Conservation (phyloP, 768 basidiomycete genomes). For the Sutorius australiensis region DNA sequence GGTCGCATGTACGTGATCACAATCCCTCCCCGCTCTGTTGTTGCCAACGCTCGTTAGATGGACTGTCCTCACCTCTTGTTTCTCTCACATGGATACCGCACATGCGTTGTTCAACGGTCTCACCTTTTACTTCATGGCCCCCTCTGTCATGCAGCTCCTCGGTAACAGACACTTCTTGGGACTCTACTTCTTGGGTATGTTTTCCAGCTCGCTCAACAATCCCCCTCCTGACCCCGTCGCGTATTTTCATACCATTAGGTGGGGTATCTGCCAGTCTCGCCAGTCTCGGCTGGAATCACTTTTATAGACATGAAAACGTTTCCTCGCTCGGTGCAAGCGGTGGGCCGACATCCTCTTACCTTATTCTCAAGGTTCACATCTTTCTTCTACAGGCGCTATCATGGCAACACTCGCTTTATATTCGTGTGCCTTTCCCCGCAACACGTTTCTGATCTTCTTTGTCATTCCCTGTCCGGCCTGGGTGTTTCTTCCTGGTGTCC, state of each 20-base stretch:
- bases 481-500: slow-evolving; percentile 62
- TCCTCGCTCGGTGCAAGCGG: slow-evolving; percentile 72
- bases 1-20: slow-evolving; percentile 59
- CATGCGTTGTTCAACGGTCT: slow-evolving; percentile 78
- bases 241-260: slow-evolving; percentile 36
- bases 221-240: neutral
- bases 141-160: slow-evolving; percentile 55
- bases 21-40: neutral
- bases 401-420: slow-evolving; percentile 69
- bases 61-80: slow-evolving; percentile 66
- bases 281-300: slow-evolving; percentile 45
- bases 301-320: slow-evolving; percentile 26
- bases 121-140: slow-evolving; percentile 75
- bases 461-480: slow-evolving; percentile 80
- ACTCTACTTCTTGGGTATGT: slow-evolving; percentile 70
- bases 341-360: slow-evolving; percentile 27
- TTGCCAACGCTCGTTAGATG: slow-evolving; percentile 45
- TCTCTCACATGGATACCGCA: slow-evolving; percentile 59
- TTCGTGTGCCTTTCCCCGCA: slow-evolving; percentile 63
- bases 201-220: neutral
- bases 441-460: slow-evolving; percentile 68
- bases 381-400: slow-evolving; percentile 52
- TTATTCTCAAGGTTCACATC: slow-evolving; percentile 1
- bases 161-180: slow-evolving; percentile 64
- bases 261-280: slow-evolving; percentile 54